Evolutionary conservation across 2,329 filamentous ascomycete genomes (phyloP), one percentile per base, ranked within the genome.

Genomic region (Monosporascus cannonballus): DNA sequence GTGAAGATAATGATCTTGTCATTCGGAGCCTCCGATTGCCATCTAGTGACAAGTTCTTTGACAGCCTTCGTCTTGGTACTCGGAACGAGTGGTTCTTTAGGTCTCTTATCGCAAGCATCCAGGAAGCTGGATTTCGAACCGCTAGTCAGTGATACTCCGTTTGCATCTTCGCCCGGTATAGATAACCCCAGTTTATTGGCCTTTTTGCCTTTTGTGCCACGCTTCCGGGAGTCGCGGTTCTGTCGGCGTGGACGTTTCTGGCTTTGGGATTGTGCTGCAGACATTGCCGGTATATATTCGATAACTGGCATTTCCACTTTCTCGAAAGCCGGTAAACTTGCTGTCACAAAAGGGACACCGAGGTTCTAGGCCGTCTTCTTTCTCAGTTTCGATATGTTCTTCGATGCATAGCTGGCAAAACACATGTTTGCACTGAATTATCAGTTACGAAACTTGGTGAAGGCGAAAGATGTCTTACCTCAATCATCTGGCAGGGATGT

Each of bases 1-100:
- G 30, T 38, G 41, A 52, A 54, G 2, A 54, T 47, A 22, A 54
- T 48, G 18, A 54, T 46, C 17, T 54, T 52, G 37, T 52, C 53
- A 9, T 39, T 18, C 2, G 50, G 53, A 1, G 50, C 50, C 24
- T 54, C 53, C 8, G 27, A 24, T 14, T 49, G 44, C 50, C 51
- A 51, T 22, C 49, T 46, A n/a, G 14, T 45, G 18, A 54, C 46
- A 6, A 41, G 34, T 2, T 22, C 38, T 20, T 38, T 37, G 27
- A 49, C 17, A 11, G 52, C 49, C 14, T 46, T n/a, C 45, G 49
- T 48, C 30, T 54, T 53, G 14, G 47, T 39, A 11, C 38, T 39
- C 38, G 8, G 6, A 9, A 18, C 17, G 3, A 39, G 38, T 17
- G 38, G 38, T 39, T 39, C 38, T 18, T 18, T 39, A n/a, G 6